phyloP scores from a whole-genome alignment of 2,329 filamentous ascomycete genomes.

The Pseudogymnoascus sp. region DNA sequence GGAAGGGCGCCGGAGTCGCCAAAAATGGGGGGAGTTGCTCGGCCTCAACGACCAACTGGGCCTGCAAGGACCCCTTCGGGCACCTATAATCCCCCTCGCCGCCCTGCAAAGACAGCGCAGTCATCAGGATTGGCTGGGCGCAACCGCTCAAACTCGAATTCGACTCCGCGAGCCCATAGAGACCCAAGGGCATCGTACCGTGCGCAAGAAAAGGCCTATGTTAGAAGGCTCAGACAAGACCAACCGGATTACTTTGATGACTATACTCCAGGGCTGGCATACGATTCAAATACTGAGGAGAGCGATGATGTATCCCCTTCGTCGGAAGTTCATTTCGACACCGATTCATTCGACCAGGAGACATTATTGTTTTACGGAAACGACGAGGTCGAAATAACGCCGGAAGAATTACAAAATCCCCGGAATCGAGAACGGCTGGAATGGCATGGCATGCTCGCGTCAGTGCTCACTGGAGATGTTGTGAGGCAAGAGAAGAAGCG shows the following conservation, averaged over 20 bases:
- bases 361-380: conserved; percentile 88
- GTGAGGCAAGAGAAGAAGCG: conserved; percentile 97
- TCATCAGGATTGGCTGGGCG: conserved; percentile 37
- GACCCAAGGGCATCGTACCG: conserved; percentile 68
- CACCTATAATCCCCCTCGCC: conserved; percentile 63
- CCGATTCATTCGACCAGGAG: conserved; percentile 81
- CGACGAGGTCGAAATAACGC: conserved; percentile 77
- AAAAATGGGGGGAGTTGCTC: conserved; percentile 40
- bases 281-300: conserved; percentile 56
- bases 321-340: conserved; percentile 73
- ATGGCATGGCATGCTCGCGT: conserved; percentile 97
- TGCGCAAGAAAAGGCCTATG: conserved; percentile 88
- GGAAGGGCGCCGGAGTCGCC: conserved; percentile 20
- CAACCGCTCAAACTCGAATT: conserved; percentile 48
- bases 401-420: conserved; percentile 83
- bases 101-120: conserved; percentile 40
- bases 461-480: conserved; percentile 91
- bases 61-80: conserved; percentile 68
- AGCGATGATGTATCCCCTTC: conserved; percentile 86
- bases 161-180: conserved; percentile 29
- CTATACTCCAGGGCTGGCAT: conserved; percentile 59
- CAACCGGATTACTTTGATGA: conserved; percentile 48
- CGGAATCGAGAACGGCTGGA: conserved; percentile 84
- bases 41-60: conserved; percentile 58
- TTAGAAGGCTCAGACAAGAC: conserved; percentile 82